Conservation (phyloP, 192 early-diverging fungal genomes). For the Thamnidium elegans region DNA sequence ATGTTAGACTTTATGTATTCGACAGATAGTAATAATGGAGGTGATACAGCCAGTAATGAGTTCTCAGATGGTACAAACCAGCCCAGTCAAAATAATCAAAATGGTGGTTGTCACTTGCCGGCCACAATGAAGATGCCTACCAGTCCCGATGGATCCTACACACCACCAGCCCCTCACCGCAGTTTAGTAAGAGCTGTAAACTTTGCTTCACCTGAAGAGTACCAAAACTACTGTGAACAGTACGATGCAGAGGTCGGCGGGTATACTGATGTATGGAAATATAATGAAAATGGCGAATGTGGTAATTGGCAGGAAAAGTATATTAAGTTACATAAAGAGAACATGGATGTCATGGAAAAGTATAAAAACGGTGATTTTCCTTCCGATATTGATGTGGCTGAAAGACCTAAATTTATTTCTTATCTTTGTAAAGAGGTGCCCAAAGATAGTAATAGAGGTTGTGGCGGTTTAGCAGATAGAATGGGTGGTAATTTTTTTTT, state of each 20-base stretch:
- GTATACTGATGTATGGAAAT: constrained; percentile 6
- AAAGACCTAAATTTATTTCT: constrained; percentile 28
- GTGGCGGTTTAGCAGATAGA: constrained; percentile 48
- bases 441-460: constrained; percentile 36
- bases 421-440: constrained; percentile 39
- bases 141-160: constrained; percentile 28
- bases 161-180: constrained; percentile 25
- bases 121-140: constrained; percentile 14
- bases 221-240: constrained; percentile 25
- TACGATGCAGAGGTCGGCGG: constrained; percentile 12
- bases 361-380: constrained; percentile 25
- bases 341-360: constrained; percentile 23
- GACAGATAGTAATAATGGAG: not conserved
- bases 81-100: not conserved
- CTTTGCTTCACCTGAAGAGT: constrained; percentile 11
- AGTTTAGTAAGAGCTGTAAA: constrained; percentile 15
- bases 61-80: not conserved
- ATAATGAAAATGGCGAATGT: constrained; percentile 33
- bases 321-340: constrained; percentile 26
- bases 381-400: constrained; percentile 8
- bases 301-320: constrained; percentile 45
- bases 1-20: not conserved
- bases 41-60: too few relatives aligned
- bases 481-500: constrained; percentile 36
- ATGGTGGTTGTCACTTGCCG: constrained; percentile 22